A percentile compares a stretch with the other conserved stretches of the same genome.
Evolutionary conservation across 1,139 yeast species (phyloP).

Genomic region (Chernovozyma sophiae-reginae): DNA sequence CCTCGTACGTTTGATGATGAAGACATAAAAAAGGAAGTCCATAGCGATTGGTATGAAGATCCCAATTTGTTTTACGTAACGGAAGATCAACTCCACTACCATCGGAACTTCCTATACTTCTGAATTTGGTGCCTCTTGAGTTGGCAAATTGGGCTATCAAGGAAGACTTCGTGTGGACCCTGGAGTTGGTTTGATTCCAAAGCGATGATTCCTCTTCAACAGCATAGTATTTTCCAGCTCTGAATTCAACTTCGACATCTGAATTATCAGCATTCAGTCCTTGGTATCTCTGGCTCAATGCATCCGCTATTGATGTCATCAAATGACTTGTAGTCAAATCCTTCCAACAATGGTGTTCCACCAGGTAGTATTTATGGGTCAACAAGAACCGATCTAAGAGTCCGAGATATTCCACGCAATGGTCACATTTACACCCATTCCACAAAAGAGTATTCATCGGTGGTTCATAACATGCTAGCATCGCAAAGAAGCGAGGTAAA

Average conservation of each 20-base stretch:
- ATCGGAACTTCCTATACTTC: background rate
- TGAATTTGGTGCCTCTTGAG: background rate
- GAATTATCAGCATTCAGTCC: background rate
- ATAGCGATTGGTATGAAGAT: constrained; percentile 30
- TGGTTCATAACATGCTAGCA: constrained; percentile 65
- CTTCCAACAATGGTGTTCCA: constrained; percentile 39
- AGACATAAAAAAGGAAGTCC: constrained; percentile 34
- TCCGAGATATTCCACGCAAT: constrained; percentile 47
- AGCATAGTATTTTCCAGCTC: background rate
- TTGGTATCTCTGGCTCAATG: constrained; percentile 30
- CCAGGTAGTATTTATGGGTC: constrained; percentile 57
- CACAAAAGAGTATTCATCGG: constrained; percentile 64
- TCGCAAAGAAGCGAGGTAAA: constrained; percentile 56
- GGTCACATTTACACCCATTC: constrained; percentile 69
- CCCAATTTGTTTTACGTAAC: constrained; percentile 24
- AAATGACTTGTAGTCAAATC: constrained; percentile 59
- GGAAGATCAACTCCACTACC: constrained; percentile 1
- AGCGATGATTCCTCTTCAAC: background rate
- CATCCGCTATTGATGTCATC: constrained; percentile 48
- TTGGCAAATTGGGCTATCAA: too few relatives aligned
- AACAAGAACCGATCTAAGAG: constrained; percentile 55
- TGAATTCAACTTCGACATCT: background rate
- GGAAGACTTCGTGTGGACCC: background rate
- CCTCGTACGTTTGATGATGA: constrained; percentile 30
- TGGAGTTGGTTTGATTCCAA: background rate